A percentile compares a stretch with the other conserved stretches of the same genome.
These are phyloP conservation scores for Epichloe festucae DNA, from an alignment of 2,329 filamentous ascomycete genomes.

Conservation along the genomic window DNA sequence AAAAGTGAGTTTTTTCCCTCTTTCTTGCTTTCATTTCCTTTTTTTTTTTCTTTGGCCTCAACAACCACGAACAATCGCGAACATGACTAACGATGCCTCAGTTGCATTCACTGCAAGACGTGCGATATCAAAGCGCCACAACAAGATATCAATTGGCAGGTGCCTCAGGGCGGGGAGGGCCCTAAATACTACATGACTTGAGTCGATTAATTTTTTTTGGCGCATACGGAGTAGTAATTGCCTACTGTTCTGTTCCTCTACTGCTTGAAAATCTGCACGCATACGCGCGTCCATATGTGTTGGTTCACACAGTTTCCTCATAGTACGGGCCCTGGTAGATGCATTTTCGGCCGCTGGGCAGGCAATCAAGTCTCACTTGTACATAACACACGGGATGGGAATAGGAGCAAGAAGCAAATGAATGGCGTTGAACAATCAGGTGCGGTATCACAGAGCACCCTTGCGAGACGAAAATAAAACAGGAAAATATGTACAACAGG, in stretches of 20 bases:
- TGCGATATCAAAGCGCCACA: constrained; percentile 96
- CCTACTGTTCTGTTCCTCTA: background rate
- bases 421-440: background rate
- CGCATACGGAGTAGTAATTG: constrained; percentile 1
- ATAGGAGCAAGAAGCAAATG: background rate
- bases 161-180: constrained; percentile 84
- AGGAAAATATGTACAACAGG: background rate
- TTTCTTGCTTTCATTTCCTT: background rate
- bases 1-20: constrained; percentile 59
- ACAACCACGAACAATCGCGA: background rate
- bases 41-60: too few species aligned
- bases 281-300: background rate
- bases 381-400: background rate
- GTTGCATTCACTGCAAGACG: constrained; percentile 98
- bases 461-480: background rate
- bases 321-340: background rate
- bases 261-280: background rate
- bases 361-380: background rate
- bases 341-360: constrained; percentile 3
- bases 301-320: background rate
- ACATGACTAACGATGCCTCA: constrained; percentile 21
- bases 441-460: background rate
- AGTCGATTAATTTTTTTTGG: background rate
- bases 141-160: constrained; percentile 96
- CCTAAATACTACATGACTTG: constrained; percentile 61